Percentiles rank a stretch among this genome's conserved stretches.
phyloP scores from a whole-genome alignment of 2,329 filamentous ascomycete species.

The Aspergillus sp. region DNA sequence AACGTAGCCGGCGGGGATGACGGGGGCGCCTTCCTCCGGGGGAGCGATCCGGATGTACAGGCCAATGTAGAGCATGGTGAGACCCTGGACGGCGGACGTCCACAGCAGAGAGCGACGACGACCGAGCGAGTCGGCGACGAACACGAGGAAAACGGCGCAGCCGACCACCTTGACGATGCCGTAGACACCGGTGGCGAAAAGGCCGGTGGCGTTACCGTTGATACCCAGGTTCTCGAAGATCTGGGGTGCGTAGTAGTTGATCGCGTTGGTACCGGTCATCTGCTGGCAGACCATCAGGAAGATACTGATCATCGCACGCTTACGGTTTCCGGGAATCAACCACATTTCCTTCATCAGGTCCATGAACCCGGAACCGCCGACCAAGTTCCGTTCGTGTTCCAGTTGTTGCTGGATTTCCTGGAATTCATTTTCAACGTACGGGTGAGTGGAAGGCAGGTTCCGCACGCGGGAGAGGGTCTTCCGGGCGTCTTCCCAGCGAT shows the following conservation, averaged over 20 bases:
- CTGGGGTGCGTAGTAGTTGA: constrained; percentile 41
- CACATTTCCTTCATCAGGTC: constrained; percentile 66
- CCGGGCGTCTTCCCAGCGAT: constrained; percentile 66
- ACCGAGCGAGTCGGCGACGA: constrained; percentile 68
- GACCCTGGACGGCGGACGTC: constrained; percentile 62
- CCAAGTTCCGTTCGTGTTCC: constrained; percentile 60
- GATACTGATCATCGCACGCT: constrained; percentile 55
- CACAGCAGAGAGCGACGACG: constrained; percentile 62
- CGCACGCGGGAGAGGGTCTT: constrained; percentile 58
- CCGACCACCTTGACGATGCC: constrained; percentile 46
- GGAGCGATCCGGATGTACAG: constrained; percentile 56
- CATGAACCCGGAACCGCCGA: constrained; percentile 52
- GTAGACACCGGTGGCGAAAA: constrained; percentile 42
- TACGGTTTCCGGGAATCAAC: constrained; percentile 54
- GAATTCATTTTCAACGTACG: constrained; percentile 60
- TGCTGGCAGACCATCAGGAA: constrained; percentile 45
- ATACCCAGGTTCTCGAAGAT: constrained; percentile 39
- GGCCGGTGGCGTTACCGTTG: constrained; percentile 35
- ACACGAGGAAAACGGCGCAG: constrained; percentile 64
- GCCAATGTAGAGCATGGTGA: constrained; percentile 67
- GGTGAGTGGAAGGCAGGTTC: constrained; percentile 52
- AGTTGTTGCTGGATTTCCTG: constrained; percentile 62
- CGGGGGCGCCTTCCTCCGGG: constrained; percentile 52
- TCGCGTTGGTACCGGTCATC: constrained; percentile 46
- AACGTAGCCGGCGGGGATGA: constrained; percentile 67